Conservation (phyloP, 768 basidiomycete species). For the Leucosporidium creatinivorum region DNA sequence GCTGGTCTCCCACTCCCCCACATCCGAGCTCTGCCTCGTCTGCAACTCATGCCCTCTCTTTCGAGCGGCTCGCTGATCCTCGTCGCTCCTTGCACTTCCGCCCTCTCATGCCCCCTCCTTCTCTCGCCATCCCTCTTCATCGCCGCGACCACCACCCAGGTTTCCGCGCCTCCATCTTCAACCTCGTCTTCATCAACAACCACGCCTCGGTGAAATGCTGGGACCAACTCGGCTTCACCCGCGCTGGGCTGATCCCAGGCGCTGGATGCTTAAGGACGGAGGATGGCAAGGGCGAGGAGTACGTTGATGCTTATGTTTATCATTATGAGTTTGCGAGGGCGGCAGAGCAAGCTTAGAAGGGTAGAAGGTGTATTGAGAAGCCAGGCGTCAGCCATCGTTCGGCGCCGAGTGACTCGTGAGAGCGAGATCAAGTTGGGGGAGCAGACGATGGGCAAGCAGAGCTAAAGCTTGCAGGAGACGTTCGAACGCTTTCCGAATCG, state of each 20-base stretch:
- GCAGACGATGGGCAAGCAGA: too few relatives aligned
- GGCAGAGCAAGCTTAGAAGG: not conserved
- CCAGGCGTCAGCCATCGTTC: too few relatives aligned
- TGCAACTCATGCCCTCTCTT: not conserved
- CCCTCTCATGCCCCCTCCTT: not conserved
- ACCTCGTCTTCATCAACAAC: conserved; percentile 83
- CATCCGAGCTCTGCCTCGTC: not conserved
- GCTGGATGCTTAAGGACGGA: conserved; percentile 56
- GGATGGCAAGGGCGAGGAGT: conserved; percentile 69
- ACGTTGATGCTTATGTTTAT: conserved; percentile 70
- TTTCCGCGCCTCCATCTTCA: conserved; percentile 57
- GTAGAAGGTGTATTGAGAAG: not conserved
- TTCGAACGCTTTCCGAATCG: too few relatives aligned
- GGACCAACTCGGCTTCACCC: conserved; percentile 69
- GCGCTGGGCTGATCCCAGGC: conserved; percentile 40
- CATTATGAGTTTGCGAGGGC: not conserved
- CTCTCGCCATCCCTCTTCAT: not conserved
- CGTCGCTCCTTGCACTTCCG: too few relatives aligned
- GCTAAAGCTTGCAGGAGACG: too few relatives aligned
- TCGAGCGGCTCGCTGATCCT: not conserved
- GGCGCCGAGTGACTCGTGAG: too few relatives aligned
- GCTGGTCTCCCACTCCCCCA: too few relatives aligned
- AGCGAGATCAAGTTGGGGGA: too few relatives aligned
- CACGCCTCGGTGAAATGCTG: conserved; percentile 57
- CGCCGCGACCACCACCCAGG: conserved; percentile 20